Percentiles rank a stretch among this genome's conserved stretches.
These are phyloP conservation scores for Violaceomyces palustris DNA, from an alignment of 1,284 basidiomycete genomes.

Conservation along the genomic window DNA sequence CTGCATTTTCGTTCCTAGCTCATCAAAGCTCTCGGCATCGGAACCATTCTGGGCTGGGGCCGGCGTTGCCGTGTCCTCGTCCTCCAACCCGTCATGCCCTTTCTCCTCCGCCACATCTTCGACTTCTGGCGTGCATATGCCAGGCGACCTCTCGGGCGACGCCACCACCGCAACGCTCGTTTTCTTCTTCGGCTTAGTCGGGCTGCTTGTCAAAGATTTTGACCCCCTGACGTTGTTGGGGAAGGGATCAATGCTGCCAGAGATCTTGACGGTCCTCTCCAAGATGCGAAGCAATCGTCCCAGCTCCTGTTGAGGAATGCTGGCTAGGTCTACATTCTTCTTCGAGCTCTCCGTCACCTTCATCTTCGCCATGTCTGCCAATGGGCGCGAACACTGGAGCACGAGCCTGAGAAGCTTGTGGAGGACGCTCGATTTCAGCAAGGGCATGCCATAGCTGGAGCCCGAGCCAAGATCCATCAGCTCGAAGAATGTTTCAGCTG, in stretches of 20 bases:
- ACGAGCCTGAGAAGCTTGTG: conserved; percentile 27
- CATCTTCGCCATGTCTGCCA: conserved; percentile 7
- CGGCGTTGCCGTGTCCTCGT: too few relatives aligned
- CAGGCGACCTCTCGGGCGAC: too few relatives aligned
- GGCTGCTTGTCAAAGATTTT: conserved; percentile 10
- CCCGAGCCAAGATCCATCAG: conserved; percentile 11
- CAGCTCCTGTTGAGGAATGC: conserved; percentile 10
- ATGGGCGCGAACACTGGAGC: conserved; percentile 14
- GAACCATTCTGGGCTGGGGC: too few relatives aligned
- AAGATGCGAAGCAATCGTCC: conserved; percentile 25
- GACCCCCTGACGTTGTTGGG: conserved; percentile 4
- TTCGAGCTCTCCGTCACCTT: not conserved
- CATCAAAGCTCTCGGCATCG: too few relatives aligned
- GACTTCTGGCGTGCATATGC: too few relatives aligned
- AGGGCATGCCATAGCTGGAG: not conserved
- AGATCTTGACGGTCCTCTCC: conserved; percentile 22
- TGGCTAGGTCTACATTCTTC: conserved; percentile 5
- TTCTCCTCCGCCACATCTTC: too few relatives aligned
- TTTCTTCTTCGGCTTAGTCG: conserved; percentile 13
- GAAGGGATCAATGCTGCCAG: conserved; percentile 25
- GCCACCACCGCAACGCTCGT: too few relatives aligned
- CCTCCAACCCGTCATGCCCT: too few relatives aligned
- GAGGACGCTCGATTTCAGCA: conserved; percentile 17
- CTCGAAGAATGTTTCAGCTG: conserved; percentile 58
- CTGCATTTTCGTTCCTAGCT: too few relatives aligned